Evolutionary conservation across 257 asterid species (phyloP).

Genomic region (Lavandula angustifolia): DNA sequence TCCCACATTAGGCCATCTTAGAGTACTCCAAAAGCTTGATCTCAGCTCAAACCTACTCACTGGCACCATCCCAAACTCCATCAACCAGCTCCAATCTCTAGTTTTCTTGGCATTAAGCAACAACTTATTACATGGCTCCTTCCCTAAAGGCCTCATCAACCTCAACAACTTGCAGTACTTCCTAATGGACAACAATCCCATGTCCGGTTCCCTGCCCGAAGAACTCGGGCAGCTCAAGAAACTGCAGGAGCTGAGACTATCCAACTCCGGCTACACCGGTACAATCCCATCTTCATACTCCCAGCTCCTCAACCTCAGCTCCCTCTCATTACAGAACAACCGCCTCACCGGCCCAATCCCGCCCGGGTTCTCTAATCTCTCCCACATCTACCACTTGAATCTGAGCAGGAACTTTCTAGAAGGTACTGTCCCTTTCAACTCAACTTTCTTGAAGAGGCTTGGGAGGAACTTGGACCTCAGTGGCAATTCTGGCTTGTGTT

Average conservation of each 20-base stretch:
- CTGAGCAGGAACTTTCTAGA: constrained; percentile 71
- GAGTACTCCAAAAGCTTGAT: constrained; percentile 71
- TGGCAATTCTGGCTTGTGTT: constrained; percentile 75
- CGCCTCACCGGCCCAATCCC: constrained; percentile 65
- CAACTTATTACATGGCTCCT: constrained; percentile 52
- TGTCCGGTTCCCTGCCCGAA: constrained; percentile 52
- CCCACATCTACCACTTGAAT: constrained; percentile 72
- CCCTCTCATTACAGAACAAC: constrained; percentile 73
- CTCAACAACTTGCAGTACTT: constrained; percentile 64
- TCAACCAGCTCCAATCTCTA: constrained; percentile 47
- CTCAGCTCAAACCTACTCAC: constrained; percentile 66
- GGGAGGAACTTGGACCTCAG: constrained; percentile 82
- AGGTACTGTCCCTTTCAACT: constrained; percentile 71
- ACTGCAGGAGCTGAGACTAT: constrained; percentile 77
- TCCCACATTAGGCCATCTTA: constrained; percentile 46
- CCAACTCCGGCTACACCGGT: constrained; percentile 74
- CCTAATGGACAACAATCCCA: constrained; percentile 80
- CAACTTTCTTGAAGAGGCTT: constrained; percentile 65
- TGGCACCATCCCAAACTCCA: constrained; percentile 58
- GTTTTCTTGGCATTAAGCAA: constrained; percentile 72
- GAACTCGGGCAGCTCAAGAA: constrained; percentile 56
- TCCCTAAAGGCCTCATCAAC: constrained; percentile 44
- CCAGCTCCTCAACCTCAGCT: constrained; percentile 54
- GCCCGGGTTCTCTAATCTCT: constrained; percentile 45
- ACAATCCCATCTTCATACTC: constrained; percentile 60